Conservation (phyloP, 2,329 filamentous ascomycete genomes). For the Tolypocladium pustulatum region DNA sequence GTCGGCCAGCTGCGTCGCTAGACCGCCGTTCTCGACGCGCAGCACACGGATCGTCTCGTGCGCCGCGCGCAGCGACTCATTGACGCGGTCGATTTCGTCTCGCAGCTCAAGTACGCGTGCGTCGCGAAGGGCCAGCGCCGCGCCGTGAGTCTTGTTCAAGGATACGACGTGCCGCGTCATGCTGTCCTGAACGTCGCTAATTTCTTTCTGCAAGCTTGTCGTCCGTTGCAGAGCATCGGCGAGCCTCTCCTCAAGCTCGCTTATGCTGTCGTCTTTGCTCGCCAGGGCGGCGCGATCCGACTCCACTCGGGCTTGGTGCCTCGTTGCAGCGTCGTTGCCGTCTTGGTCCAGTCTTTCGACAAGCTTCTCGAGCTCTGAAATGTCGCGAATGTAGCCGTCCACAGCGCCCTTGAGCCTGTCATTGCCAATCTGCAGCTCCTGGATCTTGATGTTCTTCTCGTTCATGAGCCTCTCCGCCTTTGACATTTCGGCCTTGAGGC, state of each 20-base stretch:
- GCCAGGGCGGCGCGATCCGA: slow-evolving; percentile 20
- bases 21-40: slow-evolving; percentile 32
- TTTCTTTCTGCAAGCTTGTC: slow-evolving; percentile 25
- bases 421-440: slow-evolving; percentile 38
- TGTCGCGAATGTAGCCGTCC: slow-evolving; percentile 41
- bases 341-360: slow-evolving; percentile 36
- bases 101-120: slow-evolving; percentile 37
- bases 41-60: slow-evolving; percentile 34
- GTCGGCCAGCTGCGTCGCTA: slow-evolving; percentile 24
- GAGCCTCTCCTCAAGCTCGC: slow-evolving; percentile 34
- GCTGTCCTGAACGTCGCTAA: slow-evolving; percentile 24
- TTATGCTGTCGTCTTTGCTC: slow-evolving; percentile 25
- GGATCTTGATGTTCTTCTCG: slow-evolving; percentile 27
- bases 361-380: slow-evolving; percentile 40
- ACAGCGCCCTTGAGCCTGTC: slow-evolving; percentile 40
- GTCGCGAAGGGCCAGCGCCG: slow-evolving; percentile 39
- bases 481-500: slow-evolving; percentile 30
- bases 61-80: slow-evolving; percentile 32
- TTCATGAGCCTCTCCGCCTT: slow-evolving; percentile 21
- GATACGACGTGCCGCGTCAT: slow-evolving; percentile 19
- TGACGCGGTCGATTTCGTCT: slow-evolving; percentile 36
- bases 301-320: slow-evolving; percentile 23
- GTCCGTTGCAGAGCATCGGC: slow-evolving; percentile 27
- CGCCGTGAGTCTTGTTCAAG: slow-evolving; percentile 31
- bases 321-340: slow-evolving; percentile 16